Percentiles rank a stretch among this genome's conserved stretches.
These are phyloP conservation scores for Aspergillus uvarum DNA, from an alignment of 2,329 filamentous ascomycete species.

Conservation along the genomic window DNA sequence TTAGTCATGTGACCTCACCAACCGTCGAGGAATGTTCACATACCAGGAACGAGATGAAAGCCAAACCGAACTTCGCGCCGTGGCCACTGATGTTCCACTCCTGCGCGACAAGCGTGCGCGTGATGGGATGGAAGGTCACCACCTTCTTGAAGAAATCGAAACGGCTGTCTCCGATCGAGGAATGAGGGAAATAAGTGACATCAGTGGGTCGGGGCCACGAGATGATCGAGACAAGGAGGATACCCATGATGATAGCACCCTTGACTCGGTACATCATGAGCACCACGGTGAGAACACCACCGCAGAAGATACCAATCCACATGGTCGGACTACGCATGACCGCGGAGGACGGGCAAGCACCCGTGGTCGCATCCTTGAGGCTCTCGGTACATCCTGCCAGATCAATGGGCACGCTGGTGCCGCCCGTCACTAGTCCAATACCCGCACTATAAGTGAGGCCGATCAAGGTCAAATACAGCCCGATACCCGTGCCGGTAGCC, in stretches of 20 bases:
- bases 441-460: conserved; percentile 74
- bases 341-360: conserved; percentile 60
- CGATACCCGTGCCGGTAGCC: conserved; percentile 81
- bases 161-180: conserved; percentile 62
- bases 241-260: conserved; percentile 80
- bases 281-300: conserved; percentile 74
- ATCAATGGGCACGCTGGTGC: conserved; percentile 66
- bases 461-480: conserved; percentile 69
- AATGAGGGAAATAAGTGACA: conserved; percentile 81
- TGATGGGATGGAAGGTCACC: conserved; percentile 78
- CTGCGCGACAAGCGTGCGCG: conserved; percentile 66
- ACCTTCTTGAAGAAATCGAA: conserved; percentile 90
- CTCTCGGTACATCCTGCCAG: conserved; percentile 70
- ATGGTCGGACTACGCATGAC: conserved; percentile 83
- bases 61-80: conserved; percentile 75
- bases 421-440: conserved; percentile 74
- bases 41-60: conserved; percentile 76
- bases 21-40: not conserved
- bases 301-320: conserved; percentile 88
- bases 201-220: conserved; percentile 78
- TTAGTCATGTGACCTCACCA: not conserved
- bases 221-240: conserved; percentile 80
- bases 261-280: conserved; percentile 85
- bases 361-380: conserved; percentile 38
- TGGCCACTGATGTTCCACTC: conserved; percentile 70